A percentile compares a stretch with the other conserved stretches of the same genome.
These are phyloP conservation scores for Poa annua DNA, from an alignment of 176 grass and related monocot genomes.

Conservation along the genomic window DNA sequence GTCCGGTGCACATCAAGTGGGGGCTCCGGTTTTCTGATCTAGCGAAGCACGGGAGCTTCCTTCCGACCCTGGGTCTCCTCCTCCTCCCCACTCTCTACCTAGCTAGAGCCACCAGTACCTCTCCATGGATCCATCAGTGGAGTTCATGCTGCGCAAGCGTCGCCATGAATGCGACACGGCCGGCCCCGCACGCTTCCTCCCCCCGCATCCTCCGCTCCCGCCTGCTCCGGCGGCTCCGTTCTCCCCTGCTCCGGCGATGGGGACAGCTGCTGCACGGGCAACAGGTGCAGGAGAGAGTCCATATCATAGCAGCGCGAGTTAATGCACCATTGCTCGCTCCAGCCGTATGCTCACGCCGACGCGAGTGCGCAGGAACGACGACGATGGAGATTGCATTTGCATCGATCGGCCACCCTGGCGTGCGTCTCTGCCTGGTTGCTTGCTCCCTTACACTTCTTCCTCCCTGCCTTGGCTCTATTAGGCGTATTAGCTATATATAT, in stretches of 20 bases:
- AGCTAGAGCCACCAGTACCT: background rate
- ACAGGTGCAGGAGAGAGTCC: background rate
- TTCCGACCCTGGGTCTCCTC: constrained; percentile 54
- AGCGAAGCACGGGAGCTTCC: constrained; percentile 32
- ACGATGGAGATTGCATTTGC: background rate
- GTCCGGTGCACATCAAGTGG: constrained; percentile 21
- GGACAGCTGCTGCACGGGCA: background rate
- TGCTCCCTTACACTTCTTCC: constrained; percentile 50
- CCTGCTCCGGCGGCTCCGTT: background rate
- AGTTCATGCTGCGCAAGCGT: constrained; percentile 51
- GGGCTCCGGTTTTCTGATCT: constrained; percentile 11
- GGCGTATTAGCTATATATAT: constrained; percentile 50
- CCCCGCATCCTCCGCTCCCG: constrained; percentile 14
- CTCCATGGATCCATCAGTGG: background rate
- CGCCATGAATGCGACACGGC: constrained; percentile 43
- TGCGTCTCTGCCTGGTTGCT: constrained; percentile 36
- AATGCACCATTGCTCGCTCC: background rate
- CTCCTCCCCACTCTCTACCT: background rate
- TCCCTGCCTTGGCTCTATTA: background rate
- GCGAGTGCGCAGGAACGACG: background rate
- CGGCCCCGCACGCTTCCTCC: constrained; percentile 34
- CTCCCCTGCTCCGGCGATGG: background rate
- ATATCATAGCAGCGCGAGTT: background rate
- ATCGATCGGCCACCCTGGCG: background rate
- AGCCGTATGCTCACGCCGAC: background rate